phyloP scores from a whole-genome alignment of 169 alveolate species.

The Neospora caninum region DNA sequence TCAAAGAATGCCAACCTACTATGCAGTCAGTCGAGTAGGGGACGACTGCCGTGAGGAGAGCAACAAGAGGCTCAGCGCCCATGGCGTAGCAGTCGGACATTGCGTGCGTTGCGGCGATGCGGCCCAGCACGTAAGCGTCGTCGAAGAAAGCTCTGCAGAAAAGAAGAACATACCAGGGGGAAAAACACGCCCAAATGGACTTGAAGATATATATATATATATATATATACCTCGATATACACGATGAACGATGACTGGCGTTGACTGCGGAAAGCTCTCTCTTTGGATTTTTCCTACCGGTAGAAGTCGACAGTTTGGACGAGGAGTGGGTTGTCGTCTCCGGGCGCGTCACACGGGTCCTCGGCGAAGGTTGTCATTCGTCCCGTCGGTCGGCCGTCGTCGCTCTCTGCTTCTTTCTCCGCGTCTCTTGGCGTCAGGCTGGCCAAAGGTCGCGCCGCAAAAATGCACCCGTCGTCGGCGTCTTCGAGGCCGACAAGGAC shows the following conservation, averaged over 20 bases:
- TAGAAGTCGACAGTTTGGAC: conserved; percentile 32
- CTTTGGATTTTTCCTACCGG: background rate
- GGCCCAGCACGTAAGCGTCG: conserved; percentile 44
- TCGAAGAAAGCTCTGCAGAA: conserved; percentile 28
- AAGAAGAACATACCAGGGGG: background rate
- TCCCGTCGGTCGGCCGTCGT: background rate
- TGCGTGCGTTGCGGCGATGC: conserved; percentile 63
- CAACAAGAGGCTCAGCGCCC: conserved; percentile 61
- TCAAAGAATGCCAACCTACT: background rate
- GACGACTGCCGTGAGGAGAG: conserved; percentile 28
- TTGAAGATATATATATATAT: background rate
- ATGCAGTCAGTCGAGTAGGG: background rate
- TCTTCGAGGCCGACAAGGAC: conserved; percentile 21
- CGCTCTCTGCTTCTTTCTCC: background rate
- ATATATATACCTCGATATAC: background rate
- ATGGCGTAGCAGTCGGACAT: conserved; percentile 60
- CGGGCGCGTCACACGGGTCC: background rate
- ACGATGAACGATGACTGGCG: background rate
- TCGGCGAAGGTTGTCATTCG: background rate
- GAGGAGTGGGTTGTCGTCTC: background rate
- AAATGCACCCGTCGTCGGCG: conserved; percentile 37
- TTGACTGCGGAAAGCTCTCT: background rate
- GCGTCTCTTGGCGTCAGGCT: background rate
- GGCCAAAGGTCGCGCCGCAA: background rate
- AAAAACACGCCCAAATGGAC: background rate